Percentiles rank a stretch among this genome's conserved stretches.
phyloP scores from a whole-genome alignment of 2,329 filamentous ascomycete genomes.

The Uncinocarpus reesii region DNA sequence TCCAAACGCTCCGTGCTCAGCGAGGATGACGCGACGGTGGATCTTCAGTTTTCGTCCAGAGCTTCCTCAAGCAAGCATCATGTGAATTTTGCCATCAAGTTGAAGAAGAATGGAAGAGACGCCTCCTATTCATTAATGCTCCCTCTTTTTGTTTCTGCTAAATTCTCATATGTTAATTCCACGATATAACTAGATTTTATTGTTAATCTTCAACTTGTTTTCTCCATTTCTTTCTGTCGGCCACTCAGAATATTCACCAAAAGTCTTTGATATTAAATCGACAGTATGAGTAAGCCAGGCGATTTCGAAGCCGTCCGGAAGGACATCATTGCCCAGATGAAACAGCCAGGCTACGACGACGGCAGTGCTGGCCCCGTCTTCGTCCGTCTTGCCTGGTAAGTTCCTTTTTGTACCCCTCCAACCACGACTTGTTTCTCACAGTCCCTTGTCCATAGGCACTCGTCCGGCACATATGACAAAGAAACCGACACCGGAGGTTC shows the following conservation, averaged over 20 bases:
- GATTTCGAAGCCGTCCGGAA: conserved; percentile 43
- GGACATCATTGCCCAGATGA: conserved; percentile 45
- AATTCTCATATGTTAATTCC: too few relatives aligned
- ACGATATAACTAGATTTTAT: too few relatives aligned
- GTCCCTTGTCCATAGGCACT: conserved; percentile 40
- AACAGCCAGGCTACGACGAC: conserved; percentile 55
- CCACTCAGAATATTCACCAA: not conserved
- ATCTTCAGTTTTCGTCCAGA: conserved; percentile 8
- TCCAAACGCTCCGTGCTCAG: not conserved
- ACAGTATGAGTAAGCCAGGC: conserved; percentile 29
- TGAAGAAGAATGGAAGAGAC: not conserved
- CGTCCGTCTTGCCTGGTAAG: conserved; percentile 52
- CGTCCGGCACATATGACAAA: conserved; percentile 52
- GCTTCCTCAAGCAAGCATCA: not conserved
- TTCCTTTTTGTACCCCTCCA: conserved; percentile 9
- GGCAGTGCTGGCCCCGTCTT: conserved; percentile 54
- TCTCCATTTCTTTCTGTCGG: too few relatives aligned
- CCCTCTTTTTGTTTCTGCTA: not conserved
- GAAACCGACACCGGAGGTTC: conserved; percentile 52
- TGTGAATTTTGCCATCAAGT: conserved; percentile 11
- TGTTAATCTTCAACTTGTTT: too few relatives aligned
- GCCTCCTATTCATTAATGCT: not conserved
- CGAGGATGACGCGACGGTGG: not conserved
- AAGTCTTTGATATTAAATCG: conserved; percentile 14
- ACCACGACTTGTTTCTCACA: not conserved